phyloP scores from a whole-genome alignment of 257 asterid species.

The Solanum appendiculatum region DNA sequence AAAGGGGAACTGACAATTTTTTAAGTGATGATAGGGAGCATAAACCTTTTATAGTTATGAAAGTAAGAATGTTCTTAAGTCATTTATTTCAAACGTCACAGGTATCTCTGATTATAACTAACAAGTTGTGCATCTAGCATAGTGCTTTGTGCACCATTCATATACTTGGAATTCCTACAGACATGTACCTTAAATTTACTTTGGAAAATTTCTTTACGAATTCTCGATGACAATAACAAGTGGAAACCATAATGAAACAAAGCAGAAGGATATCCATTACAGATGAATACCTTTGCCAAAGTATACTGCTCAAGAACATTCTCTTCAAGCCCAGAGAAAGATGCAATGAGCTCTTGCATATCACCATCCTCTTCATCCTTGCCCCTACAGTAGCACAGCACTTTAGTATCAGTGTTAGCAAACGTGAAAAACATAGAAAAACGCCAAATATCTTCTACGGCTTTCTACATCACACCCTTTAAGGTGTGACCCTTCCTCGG shows the following conservation, averaged over 20 bases:
- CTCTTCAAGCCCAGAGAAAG: slow-evolving; percentile 85
- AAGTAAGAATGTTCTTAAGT: background rate
- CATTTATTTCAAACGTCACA: background rate
- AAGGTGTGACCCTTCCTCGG: background rate
- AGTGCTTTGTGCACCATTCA: background rate
- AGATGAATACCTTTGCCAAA: slow-evolving; percentile 62
- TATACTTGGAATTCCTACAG: background rate
- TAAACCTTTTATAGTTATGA: background rate
- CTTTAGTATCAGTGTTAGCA: slow-evolving; percentile 3
- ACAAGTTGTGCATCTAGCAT: background rate
- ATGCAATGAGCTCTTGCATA: slow-evolving; percentile 61
- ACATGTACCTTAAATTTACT: background rate
- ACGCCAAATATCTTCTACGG: background rate
- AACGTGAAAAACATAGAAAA: background rate
- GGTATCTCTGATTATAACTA: background rate
- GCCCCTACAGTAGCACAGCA: slow-evolving; percentile 30
- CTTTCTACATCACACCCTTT: background rate
- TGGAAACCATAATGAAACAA: background rate
- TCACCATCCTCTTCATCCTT: slow-evolving; percentile 66
- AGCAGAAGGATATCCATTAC: background rate
- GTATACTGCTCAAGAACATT: slow-evolving; percentile 86
- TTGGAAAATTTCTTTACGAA: background rate
- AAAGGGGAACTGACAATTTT: background rate
- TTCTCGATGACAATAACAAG: background rate
- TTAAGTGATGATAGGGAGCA: background rate